These are phyloP conservation scores for Lasiodiplodia hormozganensis DNA, from an alignment of 2,329 filamentous ascomycete species.

Conservation along the genomic window DNA sequence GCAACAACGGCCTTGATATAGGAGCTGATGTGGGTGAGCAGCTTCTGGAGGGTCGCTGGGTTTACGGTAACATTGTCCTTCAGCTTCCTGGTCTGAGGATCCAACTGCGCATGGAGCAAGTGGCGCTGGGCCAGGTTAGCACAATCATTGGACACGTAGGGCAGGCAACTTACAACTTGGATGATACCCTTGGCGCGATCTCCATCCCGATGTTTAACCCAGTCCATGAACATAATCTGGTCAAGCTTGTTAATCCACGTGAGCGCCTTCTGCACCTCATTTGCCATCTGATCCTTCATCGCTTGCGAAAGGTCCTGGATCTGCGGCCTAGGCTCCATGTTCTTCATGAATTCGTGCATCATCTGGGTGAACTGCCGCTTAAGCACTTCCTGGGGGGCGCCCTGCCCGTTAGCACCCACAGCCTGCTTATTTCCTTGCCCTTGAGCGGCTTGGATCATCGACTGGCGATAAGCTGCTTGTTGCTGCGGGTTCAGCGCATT, in stretches of 20 bases:
- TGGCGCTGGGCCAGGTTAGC: slow-evolving; percentile 9
- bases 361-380: slow-evolving; percentile 38
- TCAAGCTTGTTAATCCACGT: slow-evolving; percentile 21
- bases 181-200: slow-evolving; percentile 10
- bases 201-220: slow-evolving; percentile 15
- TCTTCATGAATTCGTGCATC: slow-evolving; percentile 40
- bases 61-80: slow-evolving; percentile 8
- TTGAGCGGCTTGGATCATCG: slow-evolving; percentile 31
- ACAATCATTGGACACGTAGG: neutral
- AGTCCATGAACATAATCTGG: slow-evolving; percentile 19
- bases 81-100: slow-evolving; percentile 2
- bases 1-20: slow-evolving; percentile 38
- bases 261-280: slow-evolving; percentile 17
- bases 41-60: slow-evolving; percentile 1
- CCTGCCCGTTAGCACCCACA: slow-evolving; percentile 7
- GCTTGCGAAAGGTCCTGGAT: slow-evolving; percentile 36
- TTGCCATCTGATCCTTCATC: slow-evolving; percentile 38
- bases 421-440: slow-evolving; percentile 14
- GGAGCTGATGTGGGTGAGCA: slow-evolving; percentile 34
- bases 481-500: slow-evolving; percentile 42
- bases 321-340: slow-evolving; percentile 33
- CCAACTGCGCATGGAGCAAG: slow-evolving; percentile 18
- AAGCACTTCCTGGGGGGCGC: slow-evolving; percentile 20
- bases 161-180: neutral
- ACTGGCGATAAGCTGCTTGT: slow-evolving; percentile 33